Evolutionary conservation across 805 yeast species (phyloP).

Genomic region (Barnettozyma vustinii): DNA sequence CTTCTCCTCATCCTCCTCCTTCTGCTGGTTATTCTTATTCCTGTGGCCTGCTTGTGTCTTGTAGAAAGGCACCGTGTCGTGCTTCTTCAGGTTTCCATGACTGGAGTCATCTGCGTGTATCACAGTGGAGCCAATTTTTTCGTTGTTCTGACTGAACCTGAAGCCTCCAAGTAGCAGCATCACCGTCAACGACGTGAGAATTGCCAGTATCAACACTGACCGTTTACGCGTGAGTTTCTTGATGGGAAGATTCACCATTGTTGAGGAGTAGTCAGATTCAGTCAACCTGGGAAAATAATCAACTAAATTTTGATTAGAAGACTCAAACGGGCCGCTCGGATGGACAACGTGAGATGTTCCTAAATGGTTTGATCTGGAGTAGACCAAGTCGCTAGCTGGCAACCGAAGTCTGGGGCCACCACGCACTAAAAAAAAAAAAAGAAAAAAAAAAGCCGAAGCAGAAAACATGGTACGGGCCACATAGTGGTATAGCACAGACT

Average conservation of each 20-base stretch:
- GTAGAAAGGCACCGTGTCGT: constrained; percentile 23
- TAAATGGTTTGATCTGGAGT: neutral
- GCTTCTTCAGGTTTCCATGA: constrained; percentile 1
- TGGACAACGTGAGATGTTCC: neutral
- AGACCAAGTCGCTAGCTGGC: neutral
- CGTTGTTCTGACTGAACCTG: neutral
- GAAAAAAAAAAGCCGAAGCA: no score
- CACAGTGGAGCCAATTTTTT: neutral
- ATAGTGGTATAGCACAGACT: neutral
- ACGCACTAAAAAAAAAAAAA: no score
- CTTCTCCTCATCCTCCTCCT: neutral
- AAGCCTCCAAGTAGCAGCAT: neutral
- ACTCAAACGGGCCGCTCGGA: no score
- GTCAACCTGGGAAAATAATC: no score
- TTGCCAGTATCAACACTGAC: constrained; percentile 10
- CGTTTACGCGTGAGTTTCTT: constrained; percentile 17
- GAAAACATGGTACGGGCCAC: neutral
- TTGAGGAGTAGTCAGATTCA: neutral
- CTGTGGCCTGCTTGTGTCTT: constrained; percentile 17
- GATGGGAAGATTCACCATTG: neutral
- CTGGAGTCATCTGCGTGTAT: neutral
- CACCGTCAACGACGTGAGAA: constrained; percentile 7
- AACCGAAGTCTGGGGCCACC: neutral
- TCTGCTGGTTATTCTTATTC: neutral
- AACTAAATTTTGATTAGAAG: neutral